phyloP scores from a whole-genome alignment of 2,329 filamentous ascomycete genomes.

The Talaromyces sp. region DNA sequence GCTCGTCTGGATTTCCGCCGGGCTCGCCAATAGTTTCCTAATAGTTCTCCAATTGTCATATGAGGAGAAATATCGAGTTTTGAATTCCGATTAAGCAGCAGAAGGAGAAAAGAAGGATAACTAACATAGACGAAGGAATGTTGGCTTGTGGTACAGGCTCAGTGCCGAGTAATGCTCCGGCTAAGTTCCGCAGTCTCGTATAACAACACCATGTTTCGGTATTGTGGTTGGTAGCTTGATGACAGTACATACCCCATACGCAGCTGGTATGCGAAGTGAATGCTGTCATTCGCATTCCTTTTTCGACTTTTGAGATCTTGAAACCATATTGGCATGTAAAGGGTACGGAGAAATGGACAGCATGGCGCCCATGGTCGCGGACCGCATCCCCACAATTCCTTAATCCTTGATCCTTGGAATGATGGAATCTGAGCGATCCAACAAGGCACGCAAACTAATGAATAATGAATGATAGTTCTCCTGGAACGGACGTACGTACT shows the following conservation, averaged over 20 bases:
- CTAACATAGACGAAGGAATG: background rate
- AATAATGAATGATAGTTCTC: background rate
- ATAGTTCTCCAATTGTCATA: slow-evolving; percentile 11
- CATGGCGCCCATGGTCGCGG: slow-evolving; percentile 13
- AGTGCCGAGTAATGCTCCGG: slow-evolving; percentile 5
- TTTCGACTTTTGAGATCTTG: background rate
- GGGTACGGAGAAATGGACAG: slow-evolving; percentile 9
- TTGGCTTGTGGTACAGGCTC: background rate
- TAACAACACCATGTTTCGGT: background rate
- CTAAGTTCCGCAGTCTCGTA: background rate
- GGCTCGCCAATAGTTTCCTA: slow-evolving; percentile 17
- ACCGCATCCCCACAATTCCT: slow-evolving; percentile 8
- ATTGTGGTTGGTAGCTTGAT: background rate
- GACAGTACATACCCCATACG: background rate
- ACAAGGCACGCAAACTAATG: slow-evolving; percentile 15
- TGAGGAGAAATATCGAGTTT: background rate
- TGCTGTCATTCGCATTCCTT: slow-evolving; percentile 4
- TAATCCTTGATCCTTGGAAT: slow-evolving; percentile 15
- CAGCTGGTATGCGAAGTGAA: background rate
- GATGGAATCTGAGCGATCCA: slow-evolving; percentile 12
- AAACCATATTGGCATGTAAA: background rate
- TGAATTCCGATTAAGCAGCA: slow-evolving; percentile 3
- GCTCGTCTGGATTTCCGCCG: slow-evolving; percentile 13
- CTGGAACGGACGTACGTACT: background rate
- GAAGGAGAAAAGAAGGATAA: background rate